phyloP scores from a whole-genome alignment of 768 basidiomycete species.

The Phylloporus sp. region DNA sequence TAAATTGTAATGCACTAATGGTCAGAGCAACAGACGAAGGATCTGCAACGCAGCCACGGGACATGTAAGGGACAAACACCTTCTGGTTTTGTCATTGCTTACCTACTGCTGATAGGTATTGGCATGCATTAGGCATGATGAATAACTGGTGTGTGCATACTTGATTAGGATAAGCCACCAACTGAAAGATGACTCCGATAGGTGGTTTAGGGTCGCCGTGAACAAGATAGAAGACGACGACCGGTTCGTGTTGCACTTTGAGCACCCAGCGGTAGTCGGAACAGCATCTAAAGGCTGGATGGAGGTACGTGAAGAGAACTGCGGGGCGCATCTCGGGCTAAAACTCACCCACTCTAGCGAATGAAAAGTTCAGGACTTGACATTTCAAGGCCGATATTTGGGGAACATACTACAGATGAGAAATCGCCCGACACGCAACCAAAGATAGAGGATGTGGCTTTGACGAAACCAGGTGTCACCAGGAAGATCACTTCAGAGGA shows the following conservation, averaged over 20 bases:
- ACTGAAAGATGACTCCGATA: slow-evolving; percentile 7
- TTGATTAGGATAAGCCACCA: not conserved
- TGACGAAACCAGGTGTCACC: slow-evolving; percentile 45
- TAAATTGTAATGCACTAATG: slow-evolving; percentile 35
- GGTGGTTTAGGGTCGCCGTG: slow-evolving; percentile 58
- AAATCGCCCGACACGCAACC: not conserved
- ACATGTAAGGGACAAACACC: slow-evolving; percentile 38
- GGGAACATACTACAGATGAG: slow-evolving; percentile 1
- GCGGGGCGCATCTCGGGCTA: not conserved
- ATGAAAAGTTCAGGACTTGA: slow-evolving; percentile 45
- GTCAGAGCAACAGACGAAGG: slow-evolving; percentile 57
- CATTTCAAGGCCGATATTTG: slow-evolving; percentile 40
- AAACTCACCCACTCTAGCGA: slow-evolving; percentile 25
- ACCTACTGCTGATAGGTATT: slow-evolving; percentile 27
- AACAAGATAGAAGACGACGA: slow-evolving; percentile 31
- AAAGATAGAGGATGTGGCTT: slow-evolving; percentile 25
- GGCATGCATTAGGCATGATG: slow-evolving; percentile 61
- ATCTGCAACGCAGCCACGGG: slow-evolving; percentile 45
- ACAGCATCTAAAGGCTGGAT: slow-evolving; percentile 54
- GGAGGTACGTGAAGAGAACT: slow-evolving; percentile 33
- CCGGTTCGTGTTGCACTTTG: slow-evolving; percentile 38
- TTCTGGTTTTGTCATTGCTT: not conserved
- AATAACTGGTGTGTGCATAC: slow-evolving; percentile 38
- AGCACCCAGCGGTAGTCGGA: slow-evolving; percentile 57
- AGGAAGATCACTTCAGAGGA: slow-evolving; percentile 44